Percentiles rank a stretch among this genome's conserved stretches.
phyloP scores from a whole-genome alignment of 345 rosid species.

The Triadica sebifera region DNA sequence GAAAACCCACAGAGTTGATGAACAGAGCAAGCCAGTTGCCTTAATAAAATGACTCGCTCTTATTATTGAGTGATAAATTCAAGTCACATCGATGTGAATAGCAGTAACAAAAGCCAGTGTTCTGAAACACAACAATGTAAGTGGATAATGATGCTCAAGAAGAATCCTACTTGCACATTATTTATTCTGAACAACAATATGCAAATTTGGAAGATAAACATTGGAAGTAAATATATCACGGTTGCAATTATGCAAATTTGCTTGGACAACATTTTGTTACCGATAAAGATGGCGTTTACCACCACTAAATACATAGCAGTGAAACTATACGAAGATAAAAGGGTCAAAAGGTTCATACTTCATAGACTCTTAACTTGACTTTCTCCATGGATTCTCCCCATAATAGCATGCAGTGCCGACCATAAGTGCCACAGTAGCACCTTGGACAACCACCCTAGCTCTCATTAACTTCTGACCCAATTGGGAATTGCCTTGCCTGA shows the following conservation, averaged over 20 bases:
- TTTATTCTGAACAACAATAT: neutral
- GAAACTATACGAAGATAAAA: neutral
- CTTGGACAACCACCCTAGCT: slow-evolving; percentile 80
- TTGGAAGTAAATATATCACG: neutral
- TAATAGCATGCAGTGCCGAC: slow-evolving; percentile 90
- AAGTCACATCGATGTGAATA: no score
- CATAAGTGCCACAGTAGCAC: slow-evolving; percentile 83
- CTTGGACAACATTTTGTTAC: neutral
- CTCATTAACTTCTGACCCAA: slow-evolving; percentile 77
- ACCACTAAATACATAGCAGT: neutral
- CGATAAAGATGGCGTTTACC: neutral
- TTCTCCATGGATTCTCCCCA: slow-evolving; percentile 83
- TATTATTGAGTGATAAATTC: neutral
- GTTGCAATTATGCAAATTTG: neutral
- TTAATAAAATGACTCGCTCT: no score
- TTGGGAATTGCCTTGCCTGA: slow-evolving; percentile 67
- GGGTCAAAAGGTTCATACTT: no score
- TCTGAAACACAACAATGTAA: no score
- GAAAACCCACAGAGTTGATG: no score
- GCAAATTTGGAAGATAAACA: slow-evolving; percentile 1
- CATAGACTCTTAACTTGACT: slow-evolving; percentile 3
- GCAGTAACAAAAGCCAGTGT: no score
- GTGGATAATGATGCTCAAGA: no score
- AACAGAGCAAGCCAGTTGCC: no score
- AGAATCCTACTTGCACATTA: no score